phyloP scores from a whole-genome alignment of 345 rosid genomes.

The Ricinus communis region DNA sequence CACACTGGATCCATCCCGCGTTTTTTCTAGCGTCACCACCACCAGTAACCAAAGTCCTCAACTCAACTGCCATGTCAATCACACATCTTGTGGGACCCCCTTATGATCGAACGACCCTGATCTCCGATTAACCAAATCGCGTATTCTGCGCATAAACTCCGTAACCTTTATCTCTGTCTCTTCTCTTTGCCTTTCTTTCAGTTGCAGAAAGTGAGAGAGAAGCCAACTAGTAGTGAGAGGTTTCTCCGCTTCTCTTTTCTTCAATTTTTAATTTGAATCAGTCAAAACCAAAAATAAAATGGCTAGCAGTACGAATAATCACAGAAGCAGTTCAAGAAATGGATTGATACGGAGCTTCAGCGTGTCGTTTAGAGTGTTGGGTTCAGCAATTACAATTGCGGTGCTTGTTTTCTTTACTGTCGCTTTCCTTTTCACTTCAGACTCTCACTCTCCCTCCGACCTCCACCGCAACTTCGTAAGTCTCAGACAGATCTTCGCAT shows the following conservation, averaged over 20 bases:
- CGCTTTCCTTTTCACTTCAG: constrained; percentile 53
- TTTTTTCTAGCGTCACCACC: no score
- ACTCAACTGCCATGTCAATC: no score
- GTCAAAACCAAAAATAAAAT: no score
- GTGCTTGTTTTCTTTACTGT: constrained; percentile 51
- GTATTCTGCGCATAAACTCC: no score
- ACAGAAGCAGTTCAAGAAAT: constrained; percentile 35
- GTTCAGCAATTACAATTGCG: constrained; percentile 41
- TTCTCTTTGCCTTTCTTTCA: not conserved
- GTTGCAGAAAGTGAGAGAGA: not conserved
- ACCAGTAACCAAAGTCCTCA: no score
- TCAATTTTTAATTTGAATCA: no score
- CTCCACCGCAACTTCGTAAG: constrained; percentile 53
- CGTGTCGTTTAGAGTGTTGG: constrained; percentile 41
- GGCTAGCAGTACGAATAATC: constrained; percentile 41
- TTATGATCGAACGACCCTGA: no score
- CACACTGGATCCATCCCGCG: no score
- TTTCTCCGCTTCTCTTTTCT: no score
- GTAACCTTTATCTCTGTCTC: not conserved
- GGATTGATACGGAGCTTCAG: constrained; percentile 27
- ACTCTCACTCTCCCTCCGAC: constrained; percentile 42
- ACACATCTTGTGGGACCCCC: no score
- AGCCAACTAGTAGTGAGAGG: not conserved
- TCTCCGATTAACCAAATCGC: no score
- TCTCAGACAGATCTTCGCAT: not conserved